Conservation (phyloP, 768 basidiomycete species). For the Gyrodon lividus region DNA sequence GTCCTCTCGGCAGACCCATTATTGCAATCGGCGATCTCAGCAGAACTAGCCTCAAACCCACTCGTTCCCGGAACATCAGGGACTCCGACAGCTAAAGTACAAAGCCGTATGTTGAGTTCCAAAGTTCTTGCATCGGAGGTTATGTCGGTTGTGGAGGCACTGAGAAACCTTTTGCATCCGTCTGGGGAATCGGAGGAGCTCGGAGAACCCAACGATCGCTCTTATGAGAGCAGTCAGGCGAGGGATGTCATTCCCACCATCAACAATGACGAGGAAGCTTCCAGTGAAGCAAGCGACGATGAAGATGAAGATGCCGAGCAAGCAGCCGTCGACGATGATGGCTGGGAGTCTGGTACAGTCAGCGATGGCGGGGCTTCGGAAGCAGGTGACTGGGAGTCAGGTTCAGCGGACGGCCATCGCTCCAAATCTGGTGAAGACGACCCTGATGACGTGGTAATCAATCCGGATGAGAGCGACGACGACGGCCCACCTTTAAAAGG, state of each 20-base stretch:
- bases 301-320: constrained; percentile 24
- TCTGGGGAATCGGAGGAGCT: constrained; percentile 14
- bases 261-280: neutral
- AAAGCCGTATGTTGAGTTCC: constrained; percentile 72
- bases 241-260: constrained; percentile 1
- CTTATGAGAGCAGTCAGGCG: constrained; percentile 9
- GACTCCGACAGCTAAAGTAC: constrained; percentile 55
- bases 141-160: constrained; percentile 45
- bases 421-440: constrained; percentile 32
- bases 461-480: constrained; percentile 27
- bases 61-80: constrained; percentile 38
- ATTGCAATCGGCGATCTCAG: constrained; percentile 43
- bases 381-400: constrained; percentile 37
- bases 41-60: constrained; percentile 41
- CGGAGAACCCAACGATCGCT: constrained; percentile 11
- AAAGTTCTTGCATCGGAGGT: constrained; percentile 68
- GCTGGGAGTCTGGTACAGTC: constrained; percentile 46
- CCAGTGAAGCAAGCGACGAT: constrained; percentile 14
- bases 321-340: constrained; percentile 20
- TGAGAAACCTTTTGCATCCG: constrained; percentile 45
- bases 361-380: constrained; percentile 27
- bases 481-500: constrained; percentile 13
- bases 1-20: constrained; percentile 49
- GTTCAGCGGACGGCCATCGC: constrained; percentile 32
- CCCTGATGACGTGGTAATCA: constrained; percentile 28